phyloP scores from a whole-genome alignment of 2,329 filamentous ascomycete species.

The Penicillium sp. region DNA sequence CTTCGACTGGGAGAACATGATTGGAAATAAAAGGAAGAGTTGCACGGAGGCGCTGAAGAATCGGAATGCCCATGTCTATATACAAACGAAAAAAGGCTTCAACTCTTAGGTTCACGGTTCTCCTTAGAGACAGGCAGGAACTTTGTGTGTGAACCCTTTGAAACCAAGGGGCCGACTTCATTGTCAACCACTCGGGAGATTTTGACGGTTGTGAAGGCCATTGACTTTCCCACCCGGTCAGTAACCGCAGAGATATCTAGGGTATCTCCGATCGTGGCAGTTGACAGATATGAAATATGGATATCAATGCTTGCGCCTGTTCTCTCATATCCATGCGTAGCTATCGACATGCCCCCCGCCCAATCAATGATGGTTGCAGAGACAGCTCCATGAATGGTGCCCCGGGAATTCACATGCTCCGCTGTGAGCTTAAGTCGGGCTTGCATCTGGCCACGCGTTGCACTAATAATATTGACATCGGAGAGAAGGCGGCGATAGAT shows the following conservation, averaged over 20 bases:
- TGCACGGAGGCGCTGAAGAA: background rate
- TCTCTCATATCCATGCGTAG: slow-evolving; percentile 7
- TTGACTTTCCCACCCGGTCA: slow-evolving; percentile 8
- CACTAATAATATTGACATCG: slow-evolving; percentile 4
- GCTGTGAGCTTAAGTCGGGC: slow-evolving; percentile 8
- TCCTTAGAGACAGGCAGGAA: slow-evolving; percentile 11
- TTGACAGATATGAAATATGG: slow-evolving; percentile 7
- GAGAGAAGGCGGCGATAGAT: slow-evolving; percentile 8
- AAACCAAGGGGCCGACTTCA: slow-evolving; percentile 7
- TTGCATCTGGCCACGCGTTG: slow-evolving; percentile 4
- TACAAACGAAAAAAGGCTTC: background rate
- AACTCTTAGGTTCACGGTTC: background rate
- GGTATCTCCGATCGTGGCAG: slow-evolving; percentile 1
- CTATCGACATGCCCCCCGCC: slow-evolving; percentile 10
- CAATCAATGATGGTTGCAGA: slow-evolving; percentile 10
- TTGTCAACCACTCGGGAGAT: slow-evolving; percentile 3
- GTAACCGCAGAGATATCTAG: slow-evolving; percentile 5
- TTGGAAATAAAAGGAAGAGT: too few species aligned
- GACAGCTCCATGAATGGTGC: slow-evolving; percentile 9
- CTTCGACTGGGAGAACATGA: slow-evolving; percentile 18
- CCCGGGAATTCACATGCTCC: slow-evolving; percentile 8
- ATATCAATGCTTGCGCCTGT: slow-evolving; percentile 10
- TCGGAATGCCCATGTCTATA: background rate
- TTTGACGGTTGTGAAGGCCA: slow-evolving; percentile 9
- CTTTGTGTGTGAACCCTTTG: slow-evolving; percentile 9